Evolutionary conservation across 129 eudicot species (phyloP), one percentile per base, ranked within the genome.

Genomic region (Chrysanthemum makinoi): DNA sequence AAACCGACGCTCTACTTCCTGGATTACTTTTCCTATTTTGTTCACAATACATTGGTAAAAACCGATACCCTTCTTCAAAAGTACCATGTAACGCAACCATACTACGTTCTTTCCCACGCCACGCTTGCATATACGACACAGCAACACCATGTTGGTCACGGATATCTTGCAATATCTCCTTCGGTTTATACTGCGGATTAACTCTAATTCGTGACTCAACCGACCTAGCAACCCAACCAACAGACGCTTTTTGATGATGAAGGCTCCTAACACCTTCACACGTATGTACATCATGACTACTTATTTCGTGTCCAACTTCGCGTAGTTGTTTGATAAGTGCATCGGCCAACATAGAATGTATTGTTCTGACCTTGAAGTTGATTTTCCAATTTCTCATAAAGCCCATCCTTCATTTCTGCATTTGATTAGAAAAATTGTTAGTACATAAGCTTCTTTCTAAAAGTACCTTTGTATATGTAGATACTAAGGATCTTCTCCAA

Each of bases 41-140:
- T 59, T 95, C 99, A 74, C 99, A 95, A 74, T 95, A 95, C 2
- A 80, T 77, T 0, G 97, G 96, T 62, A 95, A 95, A n/a, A 90
- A 82, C 47, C 76, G 87, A 71, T 84, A 95, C 24, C 99, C 99
- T 75, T 95, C 97, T 70, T 95, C 99, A 72, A 84, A 95, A 4
- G 99, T 95, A 61, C 99, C 99, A 28, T 95, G 99, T 56, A 95
- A n/a, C n/a, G 97, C 94, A 80, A 97, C 96, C 99, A 95, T 95
- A 54, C 99, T 95, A 3, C 99, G 84, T 76, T 95, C 99, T 72
- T 90, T 95, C 15, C 99, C 99, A 30, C 99, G 80, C n/a, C n/a
- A n/a, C 10, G 99, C 99, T 82, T 95, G 99, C 99, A 95, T 95
- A 76, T 95, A n/a, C 4, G 97, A 86, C 13, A 95, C 97, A 4